Conservation (phyloP, 2,329 filamentous ascomycete species). For the Akanthomyces lecanii region DNA sequence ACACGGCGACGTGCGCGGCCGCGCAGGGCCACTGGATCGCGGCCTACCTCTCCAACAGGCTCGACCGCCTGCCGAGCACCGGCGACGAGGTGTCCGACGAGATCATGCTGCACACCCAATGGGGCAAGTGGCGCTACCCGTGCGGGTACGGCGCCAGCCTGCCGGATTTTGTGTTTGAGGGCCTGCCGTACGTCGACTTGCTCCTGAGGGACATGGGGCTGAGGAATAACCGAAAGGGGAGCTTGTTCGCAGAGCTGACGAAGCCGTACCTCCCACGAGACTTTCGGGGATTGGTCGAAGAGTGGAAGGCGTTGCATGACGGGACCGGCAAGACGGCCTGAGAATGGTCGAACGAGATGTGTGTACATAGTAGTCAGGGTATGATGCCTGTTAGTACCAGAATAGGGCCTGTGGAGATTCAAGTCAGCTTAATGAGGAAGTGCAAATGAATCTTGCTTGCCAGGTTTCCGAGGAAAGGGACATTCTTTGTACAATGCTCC, state of each 20-base stretch:
- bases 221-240: conserved; percentile 19
- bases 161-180: conserved; percentile 58
- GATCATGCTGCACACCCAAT: conserved; percentile 49
- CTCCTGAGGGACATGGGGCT: conserved; percentile 22
- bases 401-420: background rate
- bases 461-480: too few relatives aligned
- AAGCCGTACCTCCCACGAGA: conserved; percentile 21
- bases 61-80: conserved; percentile 32
- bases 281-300: conserved; percentile 26
- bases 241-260: conserved; percentile 18
- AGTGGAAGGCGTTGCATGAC: conserved; percentile 23
- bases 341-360: background rate
- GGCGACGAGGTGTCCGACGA: conserved; percentile 35
- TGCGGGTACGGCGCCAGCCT: conserved; percentile 45
- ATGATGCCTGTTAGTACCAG: too few relatives aligned
- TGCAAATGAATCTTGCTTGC: too few relatives aligned
- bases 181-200: conserved; percentile 47
- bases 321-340: background rate
- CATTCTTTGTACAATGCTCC: too few relatives aligned
- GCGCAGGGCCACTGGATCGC: conserved; percentile 50
- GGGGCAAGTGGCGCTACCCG: conserved; percentile 35
- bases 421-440: background rate
- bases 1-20: conserved; percentile 32
- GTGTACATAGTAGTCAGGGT: too few relatives aligned
- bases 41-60: conserved; percentile 51